phyloP scores from a whole-genome alignment of 345 rosid genomes.

The Diplotaxis tenuifolia region DNA sequence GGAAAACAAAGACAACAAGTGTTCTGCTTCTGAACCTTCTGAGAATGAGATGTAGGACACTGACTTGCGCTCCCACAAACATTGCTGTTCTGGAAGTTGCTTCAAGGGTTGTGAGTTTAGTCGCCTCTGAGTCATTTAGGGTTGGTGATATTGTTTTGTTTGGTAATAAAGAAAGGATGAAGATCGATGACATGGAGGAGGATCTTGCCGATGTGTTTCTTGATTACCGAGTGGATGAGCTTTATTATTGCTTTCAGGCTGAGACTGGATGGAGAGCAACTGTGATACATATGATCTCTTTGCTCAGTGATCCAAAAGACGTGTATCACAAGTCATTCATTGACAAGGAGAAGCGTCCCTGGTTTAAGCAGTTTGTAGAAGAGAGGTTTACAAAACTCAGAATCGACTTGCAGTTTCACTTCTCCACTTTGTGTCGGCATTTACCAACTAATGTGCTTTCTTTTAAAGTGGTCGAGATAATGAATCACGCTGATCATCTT shows the following conservation, averaged over 20 bases:
- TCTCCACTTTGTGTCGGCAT: conserved; percentile 37
- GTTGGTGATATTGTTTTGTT: conserved; percentile 39
- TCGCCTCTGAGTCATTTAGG: conserved; percentile 14
- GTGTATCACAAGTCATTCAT: conserved; percentile 1
- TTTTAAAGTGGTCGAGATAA: conserved; percentile 24
- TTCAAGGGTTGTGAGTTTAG: conserved; percentile 31
- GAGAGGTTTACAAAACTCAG: conserved; percentile 18
- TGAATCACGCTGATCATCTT: conserved; percentile 24
- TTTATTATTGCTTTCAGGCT: conserved; percentile 23
- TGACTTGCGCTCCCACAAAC: conserved; percentile 56
- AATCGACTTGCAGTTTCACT: conserved; percentile 17
- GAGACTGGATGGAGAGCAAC: conserved; percentile 38
- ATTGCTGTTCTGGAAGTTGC: conserved; percentile 45
- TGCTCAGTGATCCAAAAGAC: conserved; percentile 34
- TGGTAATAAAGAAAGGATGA: conserved; percentile 43
- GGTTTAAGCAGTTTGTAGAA: conserved; percentile 20
- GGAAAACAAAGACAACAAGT: conserved; percentile 49
- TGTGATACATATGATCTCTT: conserved; percentile 28
- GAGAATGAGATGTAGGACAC: conserved; percentile 39
- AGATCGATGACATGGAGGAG: conserved; percentile 28
- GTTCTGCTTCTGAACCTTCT: conserved; percentile 37
- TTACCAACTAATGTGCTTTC: conserved; percentile 38
- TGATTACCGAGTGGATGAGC: conserved; percentile 38
- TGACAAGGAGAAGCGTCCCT: neutral
- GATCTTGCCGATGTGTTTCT: conserved; percentile 38